A percentile compares a stretch with the other conserved stretches of the same genome.
phyloP scores from a whole-genome alignment of 164 flowering plant species.

The grape (Vitis vinifera) region DNA sequence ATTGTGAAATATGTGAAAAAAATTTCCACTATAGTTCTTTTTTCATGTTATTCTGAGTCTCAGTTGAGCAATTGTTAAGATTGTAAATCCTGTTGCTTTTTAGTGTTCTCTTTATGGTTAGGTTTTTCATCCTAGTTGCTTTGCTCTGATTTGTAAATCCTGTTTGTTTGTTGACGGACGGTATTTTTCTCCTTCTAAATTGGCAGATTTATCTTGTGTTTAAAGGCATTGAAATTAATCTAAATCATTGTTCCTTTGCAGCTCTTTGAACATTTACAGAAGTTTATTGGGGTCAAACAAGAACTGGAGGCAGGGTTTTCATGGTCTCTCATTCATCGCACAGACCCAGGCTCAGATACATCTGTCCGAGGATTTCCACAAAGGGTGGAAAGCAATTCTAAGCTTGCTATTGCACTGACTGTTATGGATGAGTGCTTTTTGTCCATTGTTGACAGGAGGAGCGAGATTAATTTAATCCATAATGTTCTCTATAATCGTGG shows the following conservation, averaged over 20 bases:
- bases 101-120: neutral
- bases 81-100: neutral
- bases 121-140: no score
- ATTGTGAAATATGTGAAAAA: no score
- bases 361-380: slow-evolving; percentile 40
- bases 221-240: neutral
- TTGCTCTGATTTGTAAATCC: neutral
- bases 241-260: slow-evolving; percentile 28
- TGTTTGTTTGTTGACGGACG: neutral
- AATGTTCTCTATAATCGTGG: slow-evolving; percentile 85
- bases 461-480: slow-evolving; percentile 71
- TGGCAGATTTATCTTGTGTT: neutral
- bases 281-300: slow-evolving; percentile 76
- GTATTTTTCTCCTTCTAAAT: neutral
- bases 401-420: slow-evolving; percentile 81
- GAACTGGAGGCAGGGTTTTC: slow-evolving; percentile 87
- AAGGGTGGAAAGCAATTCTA: slow-evolving; percentile 86
- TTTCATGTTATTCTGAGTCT: no score
- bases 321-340: slow-evolving; percentile 79
- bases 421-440: slow-evolving; percentile 97
- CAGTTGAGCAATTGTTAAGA: neutral
- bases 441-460: slow-evolving; percentile 83
- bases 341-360: slow-evolving; percentile 46
- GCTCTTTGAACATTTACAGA: slow-evolving; percentile 69
- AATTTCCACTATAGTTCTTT: no score